Conservation (phyloP, 257 asterid species). For the Echium plantagineum region DNA sequence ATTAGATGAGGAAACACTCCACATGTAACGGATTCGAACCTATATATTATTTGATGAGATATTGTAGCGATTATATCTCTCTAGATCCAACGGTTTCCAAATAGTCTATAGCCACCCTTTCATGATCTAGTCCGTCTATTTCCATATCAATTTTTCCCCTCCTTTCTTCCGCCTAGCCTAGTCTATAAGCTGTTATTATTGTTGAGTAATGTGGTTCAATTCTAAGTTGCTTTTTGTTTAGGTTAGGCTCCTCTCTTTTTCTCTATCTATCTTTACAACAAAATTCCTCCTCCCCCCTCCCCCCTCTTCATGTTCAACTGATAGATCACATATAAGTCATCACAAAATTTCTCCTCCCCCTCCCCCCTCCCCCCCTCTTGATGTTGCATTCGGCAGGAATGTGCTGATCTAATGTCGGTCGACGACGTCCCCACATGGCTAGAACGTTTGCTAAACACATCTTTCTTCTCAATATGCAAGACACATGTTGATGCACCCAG, state of each 20-base stretch:
- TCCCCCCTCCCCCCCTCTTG: too few species aligned
- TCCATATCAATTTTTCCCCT: constrained; percentile 16
- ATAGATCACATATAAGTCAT: constrained; percentile 7
- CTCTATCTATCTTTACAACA: background rate
- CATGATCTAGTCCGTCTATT: constrained; percentile 25
- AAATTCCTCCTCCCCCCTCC: background rate
- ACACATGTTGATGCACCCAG: constrained; percentile 72
- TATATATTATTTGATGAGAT: too few species aligned
- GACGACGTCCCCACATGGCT: constrained; percentile 95
- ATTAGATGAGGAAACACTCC: too few species aligned
- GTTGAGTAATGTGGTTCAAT: constrained; percentile 44
- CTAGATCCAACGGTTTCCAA: constrained; percentile 36
- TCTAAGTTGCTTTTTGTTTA: constrained; percentile 77
- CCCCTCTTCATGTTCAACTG: constrained; percentile 8
- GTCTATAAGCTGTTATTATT: constrained; percentile 10
- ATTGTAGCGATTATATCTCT: too few species aligned
- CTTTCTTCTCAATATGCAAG: constrained; percentile 63
- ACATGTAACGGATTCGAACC: too few species aligned
- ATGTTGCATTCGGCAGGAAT: too few species aligned
- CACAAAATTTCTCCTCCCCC: too few species aligned
- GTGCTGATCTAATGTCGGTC: constrained; percentile 34
- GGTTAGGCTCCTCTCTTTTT: constrained; percentile 30
- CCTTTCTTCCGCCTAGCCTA: constrained; percentile 23
- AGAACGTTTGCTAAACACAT: constrained; percentile 45
- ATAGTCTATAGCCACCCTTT: constrained; percentile 31